phyloP scores from a whole-genome alignment of 2,329 filamentous ascomycete species.

The Aspergillus quadricinctus region DNA sequence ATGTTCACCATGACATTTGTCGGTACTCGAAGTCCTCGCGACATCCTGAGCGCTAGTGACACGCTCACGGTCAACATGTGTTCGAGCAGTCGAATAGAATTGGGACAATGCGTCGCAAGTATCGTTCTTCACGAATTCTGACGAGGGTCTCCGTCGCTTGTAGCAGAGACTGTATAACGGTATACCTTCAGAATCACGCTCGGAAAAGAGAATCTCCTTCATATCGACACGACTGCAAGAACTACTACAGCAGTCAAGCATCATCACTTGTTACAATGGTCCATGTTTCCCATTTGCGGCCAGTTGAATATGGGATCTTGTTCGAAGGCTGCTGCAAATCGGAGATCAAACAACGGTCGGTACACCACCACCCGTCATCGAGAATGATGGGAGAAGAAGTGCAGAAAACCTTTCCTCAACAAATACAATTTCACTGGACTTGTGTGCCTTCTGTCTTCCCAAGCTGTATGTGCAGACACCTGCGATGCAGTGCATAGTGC shows the following conservation, averaged over 20 bases:
- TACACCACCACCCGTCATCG: background rate
- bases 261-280: background rate
- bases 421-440: background rate
- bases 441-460: background rate
- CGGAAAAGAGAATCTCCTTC: background rate
- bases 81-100: background rate
- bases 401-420: background rate
- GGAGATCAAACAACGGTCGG: background rate
- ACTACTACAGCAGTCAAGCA: background rate
- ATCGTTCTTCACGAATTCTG: background rate
- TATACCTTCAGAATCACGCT: too few relatives aligned
- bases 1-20: background rate
- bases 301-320: background rate
- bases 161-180: background rate
- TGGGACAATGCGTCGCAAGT: background rate
- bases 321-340: background rate
- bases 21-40: background rate
- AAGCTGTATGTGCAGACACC: background rate
- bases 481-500: background rate
- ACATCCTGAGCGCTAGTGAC: background rate
- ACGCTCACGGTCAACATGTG: background rate
- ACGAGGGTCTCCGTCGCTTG: background rate
- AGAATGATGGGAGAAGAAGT: background rate
- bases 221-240: background rate
- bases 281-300: background rate